Conservation (phyloP, 495 filamentous ascomycete genomes). For the Penicillium pancosmium region DNA sequence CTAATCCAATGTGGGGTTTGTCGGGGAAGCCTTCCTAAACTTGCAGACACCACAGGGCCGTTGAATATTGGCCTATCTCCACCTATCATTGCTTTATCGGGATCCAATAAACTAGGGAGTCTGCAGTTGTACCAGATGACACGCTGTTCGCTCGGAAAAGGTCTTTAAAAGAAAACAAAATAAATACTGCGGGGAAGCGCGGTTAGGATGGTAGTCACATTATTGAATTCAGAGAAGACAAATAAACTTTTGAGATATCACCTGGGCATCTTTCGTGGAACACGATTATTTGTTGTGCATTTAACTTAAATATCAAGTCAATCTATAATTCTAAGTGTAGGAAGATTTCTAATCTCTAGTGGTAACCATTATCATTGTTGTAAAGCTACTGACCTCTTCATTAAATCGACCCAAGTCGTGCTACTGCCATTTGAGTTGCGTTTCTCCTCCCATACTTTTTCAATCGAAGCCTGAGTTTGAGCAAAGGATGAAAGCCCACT, state of each 20-base stretch:
- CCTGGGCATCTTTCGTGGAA: too few relatives aligned
- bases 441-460: conserved; percentile 25
- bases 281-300: not conserved
- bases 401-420: conserved; percentile 25
- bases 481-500: conserved; percentile 25
- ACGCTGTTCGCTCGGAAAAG: not conserved
- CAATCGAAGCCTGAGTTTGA: conserved; percentile 15
- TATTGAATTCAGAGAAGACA: not conserved
- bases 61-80: not conserved
- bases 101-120: too few relatives aligned
- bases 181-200: not conserved
- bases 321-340: not conserved
- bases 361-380: conserved; percentile 1
- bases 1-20: conserved; percentile 12
- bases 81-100: not conserved
- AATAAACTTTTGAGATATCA: too few relatives aligned
- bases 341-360: not conserved
- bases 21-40: conserved; percentile 24
- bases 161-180: too few relatives aligned
- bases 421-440: conserved; percentile 11
- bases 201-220: not conserved
- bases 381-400: conserved; percentile 17
- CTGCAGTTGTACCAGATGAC: not conserved
- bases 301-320: not conserved
- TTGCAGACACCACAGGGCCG: not conserved